Evolutionary conservation across 2,329 filamentous ascomycete genomes (phyloP).

Genomic region (Calonectria montana): DNA sequence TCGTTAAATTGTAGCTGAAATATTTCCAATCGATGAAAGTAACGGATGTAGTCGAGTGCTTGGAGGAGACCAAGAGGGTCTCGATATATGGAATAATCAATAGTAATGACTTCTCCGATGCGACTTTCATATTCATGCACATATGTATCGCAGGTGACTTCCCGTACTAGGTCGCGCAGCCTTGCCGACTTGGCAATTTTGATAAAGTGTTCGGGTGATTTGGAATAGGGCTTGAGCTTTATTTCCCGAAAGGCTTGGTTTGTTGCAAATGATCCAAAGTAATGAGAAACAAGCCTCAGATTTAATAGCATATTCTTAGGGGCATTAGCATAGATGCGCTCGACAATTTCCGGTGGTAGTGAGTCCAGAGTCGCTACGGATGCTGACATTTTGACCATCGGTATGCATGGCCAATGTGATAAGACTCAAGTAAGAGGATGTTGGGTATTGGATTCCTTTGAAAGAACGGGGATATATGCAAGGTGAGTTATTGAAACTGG

Average conservation of each 20-base stretch:
- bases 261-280: slow-evolving; percentile 40
- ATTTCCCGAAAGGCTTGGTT: background rate
- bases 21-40: background rate
- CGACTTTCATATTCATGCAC: background rate
- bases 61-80: background rate
- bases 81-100: background rate
- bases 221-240: background rate
- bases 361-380: background rate
- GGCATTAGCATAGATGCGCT: background rate
- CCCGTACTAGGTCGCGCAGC: background rate
- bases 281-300: slow-evolving; percentile 45
- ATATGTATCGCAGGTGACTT: slow-evolving; percentile 18
- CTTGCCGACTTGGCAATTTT: background rate
- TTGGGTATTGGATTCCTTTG: no score
- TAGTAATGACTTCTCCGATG: background rate
- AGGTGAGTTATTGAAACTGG: fast-evolving
- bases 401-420: no score
- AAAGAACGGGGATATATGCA: background rate
- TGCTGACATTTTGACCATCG: background rate
- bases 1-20: background rate
- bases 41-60: background rate
- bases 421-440: no score
- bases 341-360: background rate
- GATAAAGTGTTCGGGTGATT: background rate
- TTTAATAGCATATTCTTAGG: background rate